Evolutionary conservation across 371 early-diverging fungal species (phyloP), one percentile per base, ranked within the genome.

Genomic region (Coemansia sp.): DNA sequence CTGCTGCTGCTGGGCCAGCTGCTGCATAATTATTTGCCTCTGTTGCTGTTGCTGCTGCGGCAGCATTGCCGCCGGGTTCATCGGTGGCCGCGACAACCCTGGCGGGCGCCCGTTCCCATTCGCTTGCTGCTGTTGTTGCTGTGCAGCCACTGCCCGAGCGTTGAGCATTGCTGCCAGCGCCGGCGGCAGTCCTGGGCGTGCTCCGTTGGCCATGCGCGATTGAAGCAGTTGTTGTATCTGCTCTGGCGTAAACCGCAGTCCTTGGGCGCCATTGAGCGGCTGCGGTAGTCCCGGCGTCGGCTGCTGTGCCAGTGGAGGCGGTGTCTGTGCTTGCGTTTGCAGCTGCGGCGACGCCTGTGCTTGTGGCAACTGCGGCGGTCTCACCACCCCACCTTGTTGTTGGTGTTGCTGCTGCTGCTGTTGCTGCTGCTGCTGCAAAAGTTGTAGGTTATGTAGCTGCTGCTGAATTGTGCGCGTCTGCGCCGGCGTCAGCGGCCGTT

Each of bases 181-280:
- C 9, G 68, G 72, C n/a, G 72, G 35, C 30, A 72, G 50, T 9
- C 63, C 68, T 4, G 72, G 72, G 7, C 68, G 72, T 0, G 26
- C 64, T 0, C 68, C 68, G 33, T 58, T 70, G 3, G 55, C 71
- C 9, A 65, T 65, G n/a, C 74, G 74, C 10, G 74, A 65, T 52
- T 74, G 74, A 30, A 74, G 33, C 1, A 74, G 53, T 40, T 58
- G 65, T 55, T 68, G 69, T 6, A 74, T 51, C 58, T 74, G 74
- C 35, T 74, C 74, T 1, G 57, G 74, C 10, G 74, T 69, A 14
- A 74, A 47, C 33, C 69, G 64, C 40, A 67, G 7, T 3, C 66
- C 66, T 0, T 59, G 59, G 6, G 68, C 35, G 1, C 66, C 69
- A 11, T 20, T 50, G 38, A 6, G 57, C 39, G 6, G 71, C n/a